Evolutionary conservation across 192 early-diverging fungal genomes (phyloP).

Genomic region (Phlyctochytrium arcticum): DNA sequence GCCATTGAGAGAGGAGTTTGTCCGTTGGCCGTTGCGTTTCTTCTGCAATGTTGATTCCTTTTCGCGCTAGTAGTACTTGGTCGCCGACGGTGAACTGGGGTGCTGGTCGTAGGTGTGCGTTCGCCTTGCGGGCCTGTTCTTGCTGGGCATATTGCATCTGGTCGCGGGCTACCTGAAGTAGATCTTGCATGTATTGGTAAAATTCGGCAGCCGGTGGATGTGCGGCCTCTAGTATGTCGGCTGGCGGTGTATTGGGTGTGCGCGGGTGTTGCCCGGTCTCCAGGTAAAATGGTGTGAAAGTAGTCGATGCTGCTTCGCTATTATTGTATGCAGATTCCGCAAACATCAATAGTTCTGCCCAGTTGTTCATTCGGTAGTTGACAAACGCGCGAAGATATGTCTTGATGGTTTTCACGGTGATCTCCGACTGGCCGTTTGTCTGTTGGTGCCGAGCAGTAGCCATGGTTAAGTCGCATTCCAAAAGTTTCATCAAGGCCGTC

Average conservation of each 20-base stretch:
- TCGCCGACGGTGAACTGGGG: too few relatives aligned
- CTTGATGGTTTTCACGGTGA: not conserved
- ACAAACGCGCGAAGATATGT: slow-evolving; percentile 4
- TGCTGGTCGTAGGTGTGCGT: not conserved
- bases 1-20: not conserved
- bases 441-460: not conserved
- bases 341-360: slow-evolving; percentile 21
- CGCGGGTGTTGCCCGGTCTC: too few relatives aligned
- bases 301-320: not conserved
- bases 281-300: not conserved
- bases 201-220: too few relatives aligned
- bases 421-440: not conserved
- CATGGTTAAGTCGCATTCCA: too few relatives aligned
- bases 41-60: not conserved
- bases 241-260: too few relatives aligned
- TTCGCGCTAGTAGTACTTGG: too few relatives aligned
- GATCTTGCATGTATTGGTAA: not conserved
- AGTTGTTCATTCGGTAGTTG: slow-evolving; percentile 17
- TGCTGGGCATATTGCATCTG: not conserved
- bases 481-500: not conserved
- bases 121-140: not conserved
- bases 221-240: too few relatives aligned
- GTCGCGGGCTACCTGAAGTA: not conserved
- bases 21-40: not conserved
- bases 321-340: slow-evolving; percentile 33